Evolutionary conservation across 805 yeast species (phyloP), one percentile per base, ranked within the genome.

Genomic region (Yarrowia sp.): DNA sequence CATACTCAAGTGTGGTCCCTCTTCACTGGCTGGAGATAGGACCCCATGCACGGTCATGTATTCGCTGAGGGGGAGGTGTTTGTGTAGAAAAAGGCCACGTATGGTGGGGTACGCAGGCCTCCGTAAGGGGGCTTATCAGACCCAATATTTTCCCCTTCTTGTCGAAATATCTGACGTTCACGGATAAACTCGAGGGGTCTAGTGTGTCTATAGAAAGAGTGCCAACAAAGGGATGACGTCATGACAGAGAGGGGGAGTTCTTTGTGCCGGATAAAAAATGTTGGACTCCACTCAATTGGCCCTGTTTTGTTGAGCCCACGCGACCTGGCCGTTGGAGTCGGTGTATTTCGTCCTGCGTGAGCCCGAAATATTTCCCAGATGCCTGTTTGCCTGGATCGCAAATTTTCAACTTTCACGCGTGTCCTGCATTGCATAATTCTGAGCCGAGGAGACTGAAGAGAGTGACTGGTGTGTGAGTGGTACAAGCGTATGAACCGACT

Each of bases 11-110:
- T 14, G 15, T 49, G 12, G 24, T 9, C 30, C n/a, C 8, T 40
- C 56, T 34, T 50, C 56, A 50, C 56, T 50, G 56, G 56, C 56
- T 17, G 20, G 56, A 50, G 56, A 50, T 50, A 50, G 33, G 30
- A 24, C 30, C 30, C 30, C 55, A 49, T 49, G 55, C 56, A 50
- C 36, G 14, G 4, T 24, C 17, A 20, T 30, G 52, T n/a, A n/a
- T 47, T 46, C 38, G 38, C 38, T 12, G 38, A 36, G 38, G 38
- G 38, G 30, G 30, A 24, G 30, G 38, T 36, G 50, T 46, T 30
- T 15, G 30, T 44, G 9, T 13, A 13, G 7, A 44, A 7, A 30
- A 30, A 47, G 38, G 52, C 15, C 52, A 47, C 52, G 52, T 47
- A 47, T 30, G 34, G 52, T 47, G 38, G 52, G 52, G 38, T 47